Percentiles rank a stretch among this genome's conserved stretches.
Evolutionary conservation across 495 filamentous ascomycete genomes (phyloP).

Genomic region (Pyrenopolyporus hunteri): DNA sequence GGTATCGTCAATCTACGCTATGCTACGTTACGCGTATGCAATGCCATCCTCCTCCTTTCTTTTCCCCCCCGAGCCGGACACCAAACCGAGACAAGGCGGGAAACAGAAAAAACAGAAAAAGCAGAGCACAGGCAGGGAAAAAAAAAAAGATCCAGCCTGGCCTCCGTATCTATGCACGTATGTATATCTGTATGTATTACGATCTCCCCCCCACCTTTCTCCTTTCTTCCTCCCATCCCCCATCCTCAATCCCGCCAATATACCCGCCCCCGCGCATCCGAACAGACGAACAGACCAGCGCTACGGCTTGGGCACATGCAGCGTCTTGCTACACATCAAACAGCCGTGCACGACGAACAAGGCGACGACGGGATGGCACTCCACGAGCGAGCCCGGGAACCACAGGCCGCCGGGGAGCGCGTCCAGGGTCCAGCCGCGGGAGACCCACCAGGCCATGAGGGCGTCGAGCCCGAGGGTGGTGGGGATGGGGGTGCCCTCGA

Average conservation of each 20-base stretch:
- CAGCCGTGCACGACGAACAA: constrained; percentile 87
- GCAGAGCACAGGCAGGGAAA: too few relatives aligned
- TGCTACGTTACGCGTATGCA: background rate
- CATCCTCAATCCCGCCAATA: too few relatives aligned
- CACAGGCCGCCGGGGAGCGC: constrained; percentile 72
- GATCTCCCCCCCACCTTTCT: background rate
- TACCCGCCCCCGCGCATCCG: too few relatives aligned
- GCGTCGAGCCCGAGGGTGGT: constrained; percentile 80
- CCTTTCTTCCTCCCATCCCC: background rate
- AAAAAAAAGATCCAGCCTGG: too few relatives aligned
- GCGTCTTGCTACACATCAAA: constrained; percentile 90
- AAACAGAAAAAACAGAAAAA: too few relatives aligned
- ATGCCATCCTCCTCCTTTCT: too few relatives aligned
- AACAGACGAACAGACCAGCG: background rate
- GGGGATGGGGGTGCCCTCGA: constrained; percentile 96
- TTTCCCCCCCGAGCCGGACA: too few relatives aligned
- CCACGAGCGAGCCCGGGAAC: constrained; percentile 69
- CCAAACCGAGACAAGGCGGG: too few relatives aligned
- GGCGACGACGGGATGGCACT: constrained; percentile 84
- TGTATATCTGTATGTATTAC: background rate
- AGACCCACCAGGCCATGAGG: constrained; percentile 90
- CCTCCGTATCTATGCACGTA: too few relatives aligned
- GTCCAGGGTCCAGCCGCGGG: constrained; percentile 77
- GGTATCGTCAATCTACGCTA: too few relatives aligned
- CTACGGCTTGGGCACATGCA: constrained; percentile 95